These are phyloP conservation scores for Carex arenaria DNA, from an alignment of 202 grass and related monocot genomes.

Conservation along the genomic window DNA sequence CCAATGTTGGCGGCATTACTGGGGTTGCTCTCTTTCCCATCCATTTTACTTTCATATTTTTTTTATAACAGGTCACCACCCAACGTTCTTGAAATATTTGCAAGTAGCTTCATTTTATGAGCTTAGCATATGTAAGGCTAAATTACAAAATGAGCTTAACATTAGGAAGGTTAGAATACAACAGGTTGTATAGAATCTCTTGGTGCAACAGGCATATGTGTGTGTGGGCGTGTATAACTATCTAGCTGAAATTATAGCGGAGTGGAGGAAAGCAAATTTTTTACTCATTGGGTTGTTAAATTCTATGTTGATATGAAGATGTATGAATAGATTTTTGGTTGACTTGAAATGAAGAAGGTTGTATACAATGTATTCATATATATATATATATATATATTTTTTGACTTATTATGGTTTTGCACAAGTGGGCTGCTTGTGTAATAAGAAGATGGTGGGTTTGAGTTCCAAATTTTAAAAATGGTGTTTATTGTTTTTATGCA, in stretches of 20 bases:
- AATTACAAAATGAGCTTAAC: too few species aligned
- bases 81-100: not conserved
- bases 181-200: too few species aligned
- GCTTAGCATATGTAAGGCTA: not conserved
- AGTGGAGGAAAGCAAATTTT: not conserved
- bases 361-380: not conserved
- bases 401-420: not conserved
- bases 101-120: not conserved
- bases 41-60: constrained; percentile 16
- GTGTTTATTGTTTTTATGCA: not conserved
- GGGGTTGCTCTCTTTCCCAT: constrained; percentile 50
- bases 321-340: not conserved
- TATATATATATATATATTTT: too few species aligned
- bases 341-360: not conserved
- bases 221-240: not conserved
- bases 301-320: not conserved
- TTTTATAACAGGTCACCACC: not conserved
- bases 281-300: not conserved
- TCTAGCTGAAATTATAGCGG: not conserved
- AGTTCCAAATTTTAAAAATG: constrained; percentile 7
- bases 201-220: too few species aligned
- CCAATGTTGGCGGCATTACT: constrained; percentile 51
- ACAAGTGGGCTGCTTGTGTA: not conserved
- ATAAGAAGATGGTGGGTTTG: not conserved
- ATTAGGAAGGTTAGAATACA: too few species aligned